phyloP scores from a whole-genome alignment of 805 yeast species.

The Candida bentonensis region DNA sequence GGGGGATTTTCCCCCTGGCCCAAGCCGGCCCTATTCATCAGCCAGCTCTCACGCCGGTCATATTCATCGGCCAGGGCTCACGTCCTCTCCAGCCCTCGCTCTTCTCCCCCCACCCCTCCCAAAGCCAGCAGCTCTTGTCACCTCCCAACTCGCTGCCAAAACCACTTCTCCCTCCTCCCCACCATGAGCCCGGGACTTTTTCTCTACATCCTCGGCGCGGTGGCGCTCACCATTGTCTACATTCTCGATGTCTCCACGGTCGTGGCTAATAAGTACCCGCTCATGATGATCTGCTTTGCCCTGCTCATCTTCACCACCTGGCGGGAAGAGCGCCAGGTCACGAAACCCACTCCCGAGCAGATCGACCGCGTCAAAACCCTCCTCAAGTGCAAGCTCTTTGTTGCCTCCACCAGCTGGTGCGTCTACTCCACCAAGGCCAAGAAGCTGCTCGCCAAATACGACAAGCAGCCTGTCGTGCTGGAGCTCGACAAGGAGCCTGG shows the following conservation, averaged over 20 bases:
- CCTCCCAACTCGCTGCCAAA: too few relatives aligned
- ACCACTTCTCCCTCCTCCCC: too few relatives aligned
- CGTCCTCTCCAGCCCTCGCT: too few relatives aligned
- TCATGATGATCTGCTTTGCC: background rate
- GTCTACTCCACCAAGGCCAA: conserved; percentile 15
- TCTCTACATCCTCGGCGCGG: background rate
- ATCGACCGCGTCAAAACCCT: conserved; percentile 3
- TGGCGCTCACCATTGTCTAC: background rate
- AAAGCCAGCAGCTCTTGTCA: too few relatives aligned
- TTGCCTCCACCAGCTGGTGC: conserved; percentile 14
- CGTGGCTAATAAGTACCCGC: background rate
- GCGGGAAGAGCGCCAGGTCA: background rate
- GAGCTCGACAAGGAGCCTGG: conserved; percentile 47
- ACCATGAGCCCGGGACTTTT: too few relatives aligned
- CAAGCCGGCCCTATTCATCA: too few relatives aligned
- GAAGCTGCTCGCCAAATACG: conserved; percentile 7
- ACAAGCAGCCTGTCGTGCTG: conserved; percentile 17
- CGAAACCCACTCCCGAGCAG: background rate
- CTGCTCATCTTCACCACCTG: background rate
- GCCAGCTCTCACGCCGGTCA: too few relatives aligned
- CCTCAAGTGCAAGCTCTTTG: conserved; percentile 11
- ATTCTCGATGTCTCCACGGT: background rate
- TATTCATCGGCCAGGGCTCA: too few relatives aligned
- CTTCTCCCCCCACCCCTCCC: too few relatives aligned
- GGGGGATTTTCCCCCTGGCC: too few relatives aligned